Percentiles rank a stretch among this genome's conserved stretches.
These are phyloP conservation scores for Ceratocystis diversiconidia DNA, from an alignment of 2,329 filamentous ascomycete genomes.

Conservation along the genomic window DNA sequence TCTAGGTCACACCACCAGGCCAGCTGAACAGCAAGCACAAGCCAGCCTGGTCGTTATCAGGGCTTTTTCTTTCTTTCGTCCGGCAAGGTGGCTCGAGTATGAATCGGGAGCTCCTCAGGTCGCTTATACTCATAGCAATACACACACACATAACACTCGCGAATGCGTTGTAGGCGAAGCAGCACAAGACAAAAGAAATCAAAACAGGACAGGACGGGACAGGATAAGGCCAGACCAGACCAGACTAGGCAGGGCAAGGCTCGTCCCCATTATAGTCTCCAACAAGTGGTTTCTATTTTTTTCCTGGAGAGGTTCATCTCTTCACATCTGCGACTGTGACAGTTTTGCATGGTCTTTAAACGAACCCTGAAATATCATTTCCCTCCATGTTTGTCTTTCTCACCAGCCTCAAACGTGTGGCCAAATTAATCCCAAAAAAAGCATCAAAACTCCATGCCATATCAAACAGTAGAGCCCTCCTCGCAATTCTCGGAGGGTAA, in stretches of 20 bases:
- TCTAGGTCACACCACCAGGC: not conserved
- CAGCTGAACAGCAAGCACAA: not conserved
- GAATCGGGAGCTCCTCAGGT: too few relatives aligned
- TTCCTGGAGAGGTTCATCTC: not conserved
- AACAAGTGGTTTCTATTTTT: not conserved
- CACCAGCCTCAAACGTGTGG: not conserved
- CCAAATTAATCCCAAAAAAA: not conserved
- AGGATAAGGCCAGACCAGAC: too few relatives aligned
- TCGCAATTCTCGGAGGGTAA: not conserved
- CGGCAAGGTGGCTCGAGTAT: too few relatives aligned
- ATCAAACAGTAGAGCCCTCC: not conserved
- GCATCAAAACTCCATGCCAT: not conserved
- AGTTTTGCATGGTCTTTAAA: not conserved
- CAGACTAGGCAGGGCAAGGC: too few relatives aligned
- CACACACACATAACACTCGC: too few relatives aligned
- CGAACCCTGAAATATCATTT: not conserved
- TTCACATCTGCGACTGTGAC: conserved; percentile 3
- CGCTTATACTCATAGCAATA: too few relatives aligned
- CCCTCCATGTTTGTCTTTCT: not conserved
- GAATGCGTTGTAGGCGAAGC: too few relatives aligned
- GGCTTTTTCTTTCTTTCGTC: not conserved
- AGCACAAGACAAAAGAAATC: too few relatives aligned
- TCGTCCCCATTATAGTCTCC: not conserved
- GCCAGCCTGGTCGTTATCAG: not conserved
- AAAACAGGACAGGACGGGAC: too few relatives aligned